Evolutionary conservation across 306 rosid genomes (phyloP).

Genomic region (Dryas alaskensis): DNA sequence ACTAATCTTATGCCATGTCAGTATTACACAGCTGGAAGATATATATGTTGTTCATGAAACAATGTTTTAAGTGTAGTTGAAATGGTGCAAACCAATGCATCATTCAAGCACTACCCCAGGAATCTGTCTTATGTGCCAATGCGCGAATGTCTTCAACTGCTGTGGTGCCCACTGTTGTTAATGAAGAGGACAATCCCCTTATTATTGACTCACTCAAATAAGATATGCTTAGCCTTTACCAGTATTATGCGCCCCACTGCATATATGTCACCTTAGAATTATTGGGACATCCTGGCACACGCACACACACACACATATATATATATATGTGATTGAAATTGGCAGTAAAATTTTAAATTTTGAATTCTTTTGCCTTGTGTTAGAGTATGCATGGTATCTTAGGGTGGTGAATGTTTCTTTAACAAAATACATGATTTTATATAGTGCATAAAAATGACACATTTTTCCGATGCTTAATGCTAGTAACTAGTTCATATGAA

Average conservation of each 20-base stretch:
- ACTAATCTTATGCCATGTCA: not conserved
- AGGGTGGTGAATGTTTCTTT: no score
- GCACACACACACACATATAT: no score
- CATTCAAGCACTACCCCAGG: conserved; percentile 4
- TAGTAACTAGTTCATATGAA: no score
- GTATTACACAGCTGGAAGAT: not conserved
- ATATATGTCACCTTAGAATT: not conserved
- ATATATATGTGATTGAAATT: not conserved
- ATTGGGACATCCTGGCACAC: not conserved
- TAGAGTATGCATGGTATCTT: not conserved
- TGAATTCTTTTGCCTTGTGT: not conserved
- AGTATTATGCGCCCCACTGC: no score
- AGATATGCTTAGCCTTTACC: not conserved
- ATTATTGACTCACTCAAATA: conserved; percentile 19
- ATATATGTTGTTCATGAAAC: not conserved
- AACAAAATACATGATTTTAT: no score
- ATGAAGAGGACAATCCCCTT: conserved; percentile 25
- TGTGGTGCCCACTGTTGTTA: conserved; percentile 33
- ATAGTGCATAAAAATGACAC: no score
- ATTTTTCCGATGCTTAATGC: no score
- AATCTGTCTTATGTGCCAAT: conserved; percentile 23
- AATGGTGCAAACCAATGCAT: conserved; percentile 17
- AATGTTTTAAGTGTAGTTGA: conserved; percentile 4
- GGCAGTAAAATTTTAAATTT: not conserved
- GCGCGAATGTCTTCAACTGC: conserved; percentile 26